Conservation (phyloP, 1,139 yeast species). For the Saccharomyces hybrid region DNA sequence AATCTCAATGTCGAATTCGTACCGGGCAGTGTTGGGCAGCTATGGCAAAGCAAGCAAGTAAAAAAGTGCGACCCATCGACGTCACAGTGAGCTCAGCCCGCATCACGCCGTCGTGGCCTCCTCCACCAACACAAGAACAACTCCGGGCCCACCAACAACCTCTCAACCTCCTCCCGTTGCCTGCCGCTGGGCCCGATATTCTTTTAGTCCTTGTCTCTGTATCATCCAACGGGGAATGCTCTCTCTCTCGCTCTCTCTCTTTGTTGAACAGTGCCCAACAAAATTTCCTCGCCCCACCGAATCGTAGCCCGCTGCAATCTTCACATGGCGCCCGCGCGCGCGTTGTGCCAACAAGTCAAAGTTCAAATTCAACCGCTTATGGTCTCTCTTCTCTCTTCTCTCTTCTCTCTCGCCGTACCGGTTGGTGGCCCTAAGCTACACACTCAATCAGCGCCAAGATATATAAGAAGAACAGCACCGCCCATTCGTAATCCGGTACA, state of each 20-base stretch:
- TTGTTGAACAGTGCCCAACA: not conserved
- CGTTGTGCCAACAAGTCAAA: not conserved
- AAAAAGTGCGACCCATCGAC: not conserved
- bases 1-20: too few species aligned
- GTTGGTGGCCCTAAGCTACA: not conserved
- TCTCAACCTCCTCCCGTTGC: not conserved
- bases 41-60: too few species aligned
- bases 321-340: slow-evolving; percentile 1
- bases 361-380: not conserved
- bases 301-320: not conserved
- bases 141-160: not conserved
- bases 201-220: not conserved
- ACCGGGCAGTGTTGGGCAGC: too few species aligned
- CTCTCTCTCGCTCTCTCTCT: not conserved
- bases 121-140: not conserved
- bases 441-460: not conserved
- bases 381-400: not conserved
- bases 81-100: not conserved
- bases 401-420: not conserved
- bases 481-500: not conserved
- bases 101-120: not conserved
- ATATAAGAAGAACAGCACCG: not conserved
- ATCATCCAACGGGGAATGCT: not conserved
- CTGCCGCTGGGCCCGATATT: not conserved
- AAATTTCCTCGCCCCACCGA: slow-evolving; percentile 1